These are phyloP conservation scores for Dactylellina cionopaga DNA, from an alignment of 2,329 filamentous ascomycete genomes.

Conservation along the genomic window DNA sequence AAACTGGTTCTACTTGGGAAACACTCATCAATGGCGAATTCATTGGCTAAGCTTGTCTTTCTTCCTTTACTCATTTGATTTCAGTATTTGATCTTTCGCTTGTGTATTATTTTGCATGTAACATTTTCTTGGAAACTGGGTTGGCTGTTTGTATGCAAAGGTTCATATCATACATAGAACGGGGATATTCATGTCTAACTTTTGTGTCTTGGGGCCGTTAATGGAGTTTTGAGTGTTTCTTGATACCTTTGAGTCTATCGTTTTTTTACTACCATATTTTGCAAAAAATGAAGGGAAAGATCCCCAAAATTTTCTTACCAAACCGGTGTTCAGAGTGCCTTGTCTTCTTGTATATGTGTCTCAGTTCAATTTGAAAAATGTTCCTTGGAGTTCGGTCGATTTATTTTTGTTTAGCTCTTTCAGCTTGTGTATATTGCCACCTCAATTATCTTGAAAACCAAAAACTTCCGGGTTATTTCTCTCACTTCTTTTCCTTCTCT, in stretches of 20 bases:
- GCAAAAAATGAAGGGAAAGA: constrained; percentile 11
- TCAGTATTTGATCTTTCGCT: constrained; percentile 30
- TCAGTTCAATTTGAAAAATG: constrained; percentile 22
- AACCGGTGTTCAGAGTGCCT: constrained; percentile 1
- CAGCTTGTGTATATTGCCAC: neutral
- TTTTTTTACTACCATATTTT: constrained; percentile 27
- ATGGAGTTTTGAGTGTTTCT: constrained; percentile 37
- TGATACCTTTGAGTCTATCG: constrained; percentile 38
- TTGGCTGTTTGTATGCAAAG: constrained; percentile 32
- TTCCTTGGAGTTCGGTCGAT: constrained; percentile 36
- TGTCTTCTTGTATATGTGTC: constrained; percentile 8
- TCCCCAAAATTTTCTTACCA: constrained; percentile 8
- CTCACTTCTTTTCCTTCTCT: neutral
- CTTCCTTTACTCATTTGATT: constrained; percentile 1
- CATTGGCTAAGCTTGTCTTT: constrained; percentile 66
- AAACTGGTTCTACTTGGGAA: constrained; percentile 75
- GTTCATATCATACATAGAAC: constrained; percentile 47
- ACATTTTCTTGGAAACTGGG: constrained; percentile 36
- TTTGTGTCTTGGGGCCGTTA: constrained; percentile 15
- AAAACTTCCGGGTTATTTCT: neutral
- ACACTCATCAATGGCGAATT: constrained; percentile 74
- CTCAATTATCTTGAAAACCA: neutral
- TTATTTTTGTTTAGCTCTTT: neutral
- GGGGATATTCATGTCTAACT: constrained; percentile 27
- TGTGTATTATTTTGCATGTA: constrained; percentile 49